Evolutionary conservation across 306 rosid species (phyloP).

Genomic region (Prunus mira): DNA sequence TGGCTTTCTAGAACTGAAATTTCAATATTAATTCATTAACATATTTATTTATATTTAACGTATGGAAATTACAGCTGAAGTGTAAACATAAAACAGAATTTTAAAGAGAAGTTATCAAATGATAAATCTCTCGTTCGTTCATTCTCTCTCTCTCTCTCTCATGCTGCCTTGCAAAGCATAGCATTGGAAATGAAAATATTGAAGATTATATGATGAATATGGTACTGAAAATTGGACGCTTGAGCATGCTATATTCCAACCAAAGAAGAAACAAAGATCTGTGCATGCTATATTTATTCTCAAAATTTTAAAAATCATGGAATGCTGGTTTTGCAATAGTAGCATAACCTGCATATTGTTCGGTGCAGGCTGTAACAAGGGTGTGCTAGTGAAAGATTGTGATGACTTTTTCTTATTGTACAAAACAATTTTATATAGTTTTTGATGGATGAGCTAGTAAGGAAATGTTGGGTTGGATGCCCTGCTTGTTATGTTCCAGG

Average conservation of each 20-base stretch:
- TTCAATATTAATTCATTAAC: neutral
- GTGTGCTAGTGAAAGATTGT: constrained; percentile 28
- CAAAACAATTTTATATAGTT: constrained; percentile 26
- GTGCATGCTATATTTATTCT: neutral
- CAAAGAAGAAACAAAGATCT: neutral
- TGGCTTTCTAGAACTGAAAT: neutral
- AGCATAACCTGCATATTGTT: constrained; percentile 9
- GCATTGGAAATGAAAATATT: neutral
- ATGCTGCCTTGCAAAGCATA: neutral
- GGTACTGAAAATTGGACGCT: neutral
- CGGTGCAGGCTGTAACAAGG: constrained; percentile 24
- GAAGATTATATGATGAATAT: neutral
- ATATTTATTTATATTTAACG: neutral
- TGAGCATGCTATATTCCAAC: neutral
- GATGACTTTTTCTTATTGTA: constrained; percentile 21
- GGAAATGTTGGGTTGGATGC: constrained; percentile 29
- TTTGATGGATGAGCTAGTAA: constrained; percentile 29
- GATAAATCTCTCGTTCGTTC: neutral
- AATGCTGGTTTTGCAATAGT: constrained; percentile 13
- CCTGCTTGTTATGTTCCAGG: constrained; percentile 50
- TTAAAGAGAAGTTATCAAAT: neutral
- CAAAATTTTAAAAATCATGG: neutral
- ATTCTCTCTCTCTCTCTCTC: neutral
- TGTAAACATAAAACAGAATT: neutral
- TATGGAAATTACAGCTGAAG: neutral